Evolutionary conservation across 108 stramenopile genomes (phyloP), one percentile per base, ranked within the genome.

Genomic region (Cyclotella cryptica): DNA sequence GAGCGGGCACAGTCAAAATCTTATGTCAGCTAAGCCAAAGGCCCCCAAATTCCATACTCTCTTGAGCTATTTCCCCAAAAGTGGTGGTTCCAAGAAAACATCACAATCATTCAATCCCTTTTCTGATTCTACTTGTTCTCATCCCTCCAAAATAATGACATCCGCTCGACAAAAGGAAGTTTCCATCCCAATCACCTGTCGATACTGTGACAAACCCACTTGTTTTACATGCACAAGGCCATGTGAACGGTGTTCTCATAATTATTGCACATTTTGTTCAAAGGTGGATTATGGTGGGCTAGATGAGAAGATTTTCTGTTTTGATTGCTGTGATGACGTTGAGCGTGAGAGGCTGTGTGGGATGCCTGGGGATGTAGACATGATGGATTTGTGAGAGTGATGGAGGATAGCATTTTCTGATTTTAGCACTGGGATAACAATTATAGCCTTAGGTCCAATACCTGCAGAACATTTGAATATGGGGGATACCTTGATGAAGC

Each of bases 241-340:
- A 27, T 80, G 79, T 63, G 79, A 80, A 51, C 55, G 49, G 39
- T 80, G 79, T 43, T 27, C 51, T 22, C 67, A 39, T 46, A 29
- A 62, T 39, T 80, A 69, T 69, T 80, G 79, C 60, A 70, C 79
- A 28, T 80, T 80, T 52, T 80, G 79, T 55, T 75, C 74, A 12
- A 80, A 62, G 41, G 74, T 80, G 21, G 69, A 80, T 63, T 80
- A 80, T 63, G 58, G 29, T 14, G 74, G 68, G 9, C 22, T 69
- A 3, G 66, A 41, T 35, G 79, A 80, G 58, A 80, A 52, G 59
- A 75, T 75, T 27, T 58, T 80, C 18, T 80, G 79, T 63, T 80
- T 80, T 70, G 68, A 75, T 40, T 65, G 64, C 24, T 67, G 13
- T 55, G 29, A 79, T 49, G 54, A 44, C 43, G 30, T 24, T 14